Evolutionary conservation across 1,284 basidiomycete species (phyloP).

Genomic region (Sporisorium scitamineum): DNA sequence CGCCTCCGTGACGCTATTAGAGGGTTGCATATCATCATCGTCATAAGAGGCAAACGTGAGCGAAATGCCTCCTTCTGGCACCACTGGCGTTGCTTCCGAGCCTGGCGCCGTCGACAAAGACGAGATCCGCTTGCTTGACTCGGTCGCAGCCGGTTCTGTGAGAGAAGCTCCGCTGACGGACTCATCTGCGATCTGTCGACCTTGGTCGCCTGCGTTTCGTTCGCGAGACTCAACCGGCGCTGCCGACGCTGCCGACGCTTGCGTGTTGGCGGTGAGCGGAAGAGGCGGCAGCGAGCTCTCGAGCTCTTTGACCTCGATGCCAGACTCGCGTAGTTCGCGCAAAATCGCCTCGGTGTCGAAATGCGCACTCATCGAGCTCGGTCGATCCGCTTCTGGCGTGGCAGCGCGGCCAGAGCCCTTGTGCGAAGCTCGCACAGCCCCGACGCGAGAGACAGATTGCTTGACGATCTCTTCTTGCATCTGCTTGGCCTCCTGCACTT

Average conservation of each 20-base stretch:
- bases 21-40: constrained; percentile 42
- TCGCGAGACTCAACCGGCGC: not conserved
- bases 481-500: constrained; percentile 37
- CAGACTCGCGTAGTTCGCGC: constrained; percentile 59
- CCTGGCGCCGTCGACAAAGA: not conserved
- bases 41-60: constrained; percentile 56
- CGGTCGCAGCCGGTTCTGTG: not conserved
- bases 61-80: constrained; percentile 35
- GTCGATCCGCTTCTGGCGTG: constrained; percentile 47
- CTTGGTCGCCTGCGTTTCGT: not conserved
- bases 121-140: not conserved
- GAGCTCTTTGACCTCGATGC: constrained; percentile 62
- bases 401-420: constrained; percentile 23
- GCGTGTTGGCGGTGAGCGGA: constrained; percentile 25
- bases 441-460: constrained; percentile 35
- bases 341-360: constrained; percentile 63
- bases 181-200: not conserved
- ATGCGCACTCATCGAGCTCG: constrained; percentile 38
- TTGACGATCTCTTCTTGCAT: constrained; percentile 40
- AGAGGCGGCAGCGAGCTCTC: constrained; percentile 61
- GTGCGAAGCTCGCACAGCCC: constrained; percentile 37
- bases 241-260: not conserved
- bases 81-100: not conserved
- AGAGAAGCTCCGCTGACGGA: not conserved
- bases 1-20: constrained; percentile 1